phyloP scores from a whole-genome alignment of 169 alveolate genomes.

The Cystoisospora suis region DNA sequence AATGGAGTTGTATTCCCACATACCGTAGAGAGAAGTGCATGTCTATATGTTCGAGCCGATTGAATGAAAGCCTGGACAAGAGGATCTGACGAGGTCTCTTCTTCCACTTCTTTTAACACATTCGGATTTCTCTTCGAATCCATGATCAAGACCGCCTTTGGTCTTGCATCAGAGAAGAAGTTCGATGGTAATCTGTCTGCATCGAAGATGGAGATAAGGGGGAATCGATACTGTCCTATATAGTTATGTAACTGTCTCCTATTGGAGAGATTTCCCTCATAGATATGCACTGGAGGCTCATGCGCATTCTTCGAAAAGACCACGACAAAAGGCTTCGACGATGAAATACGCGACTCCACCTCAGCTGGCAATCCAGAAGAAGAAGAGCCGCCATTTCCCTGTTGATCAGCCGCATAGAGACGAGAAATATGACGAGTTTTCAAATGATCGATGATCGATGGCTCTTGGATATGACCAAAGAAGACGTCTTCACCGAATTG shows the following conservation, averaged over 20 bases:
- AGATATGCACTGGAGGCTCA: slow-evolving; percentile 47
- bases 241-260: slow-evolving; percentile 31
- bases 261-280: slow-evolving; percentile 45
- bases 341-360: not conserved
- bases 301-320: slow-evolving; percentile 38
- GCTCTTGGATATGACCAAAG: slow-evolving; percentile 47
- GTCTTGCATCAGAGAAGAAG: slow-evolving; percentile 48
- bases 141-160: slow-evolving; percentile 45
- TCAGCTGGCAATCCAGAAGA: not conserved
- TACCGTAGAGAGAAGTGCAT: slow-evolving; percentile 39
- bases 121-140: slow-evolving; percentile 1
- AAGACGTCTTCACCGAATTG: slow-evolving; percentile 58
- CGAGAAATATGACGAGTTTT: slow-evolving; percentile 34
- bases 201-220: slow-evolving; percentile 45
- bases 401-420: slow-evolving; percentile 6
- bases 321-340: slow-evolving; percentile 40
- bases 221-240: slow-evolving; percentile 56
- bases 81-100: slow-evolving; percentile 8
- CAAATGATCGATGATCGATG: slow-evolving; percentile 30
- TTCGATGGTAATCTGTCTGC: slow-evolving; percentile 37
- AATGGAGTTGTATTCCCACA: slow-evolving; percentile 39
- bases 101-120: slow-evolving; percentile 20
- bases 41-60: slow-evolving; percentile 29
- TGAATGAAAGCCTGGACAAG: slow-evolving; percentile 39
- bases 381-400: not conserved